Percentiles rank a stretch among this genome's conserved stretches.
phyloP scores from a whole-genome alignment of 371 early-diverging fungal species.

The Circinella minor region DNA sequence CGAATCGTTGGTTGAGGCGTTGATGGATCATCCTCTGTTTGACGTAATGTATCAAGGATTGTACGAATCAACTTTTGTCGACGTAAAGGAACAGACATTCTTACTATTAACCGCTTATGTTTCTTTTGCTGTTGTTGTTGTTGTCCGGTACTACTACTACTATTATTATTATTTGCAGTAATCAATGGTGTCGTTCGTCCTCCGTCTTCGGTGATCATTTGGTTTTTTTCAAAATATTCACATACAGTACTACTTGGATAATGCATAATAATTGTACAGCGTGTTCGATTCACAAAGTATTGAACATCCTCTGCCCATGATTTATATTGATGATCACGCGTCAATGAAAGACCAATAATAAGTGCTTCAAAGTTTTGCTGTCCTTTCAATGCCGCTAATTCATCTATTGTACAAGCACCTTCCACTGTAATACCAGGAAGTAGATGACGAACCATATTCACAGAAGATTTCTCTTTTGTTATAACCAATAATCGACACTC shows the following conservation, averaged over 20 bases:
- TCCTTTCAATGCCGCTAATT: constrained; percentile 12
- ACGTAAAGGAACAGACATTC: constrained; percentile 56
- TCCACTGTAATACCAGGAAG: constrained; percentile 33
- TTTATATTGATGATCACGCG: constrained; percentile 15
- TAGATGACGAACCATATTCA: constrained; percentile 37
- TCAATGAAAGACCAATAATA: constrained; percentile 36
- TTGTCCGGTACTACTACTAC: not conserved
- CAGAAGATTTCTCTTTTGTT: constrained; percentile 29
- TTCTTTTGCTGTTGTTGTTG: not conserved
- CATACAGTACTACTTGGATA: constrained; percentile 38
- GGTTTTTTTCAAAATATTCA: constrained; percentile 10
- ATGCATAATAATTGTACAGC: constrained; percentile 40
- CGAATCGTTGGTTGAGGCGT: not conserved
- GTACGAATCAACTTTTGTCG: constrained; percentile 53
- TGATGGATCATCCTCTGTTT: not conserved
- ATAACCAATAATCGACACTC: constrained; percentile 37
- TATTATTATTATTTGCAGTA: not conserved
- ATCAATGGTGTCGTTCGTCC: not conserved
- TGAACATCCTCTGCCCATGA: constrained; percentile 29
- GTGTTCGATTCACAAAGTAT: constrained; percentile 18
- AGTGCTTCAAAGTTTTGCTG: constrained; percentile 31
- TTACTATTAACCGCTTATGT: not conserved
- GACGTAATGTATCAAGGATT: constrained; percentile 11
- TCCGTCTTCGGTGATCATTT: not conserved
- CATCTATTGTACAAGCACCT: constrained; percentile 27